These are phyloP conservation scores for Pisolithus orientalis DNA, from an alignment of 768 basidiomycete species.

Conservation along the genomic window DNA sequence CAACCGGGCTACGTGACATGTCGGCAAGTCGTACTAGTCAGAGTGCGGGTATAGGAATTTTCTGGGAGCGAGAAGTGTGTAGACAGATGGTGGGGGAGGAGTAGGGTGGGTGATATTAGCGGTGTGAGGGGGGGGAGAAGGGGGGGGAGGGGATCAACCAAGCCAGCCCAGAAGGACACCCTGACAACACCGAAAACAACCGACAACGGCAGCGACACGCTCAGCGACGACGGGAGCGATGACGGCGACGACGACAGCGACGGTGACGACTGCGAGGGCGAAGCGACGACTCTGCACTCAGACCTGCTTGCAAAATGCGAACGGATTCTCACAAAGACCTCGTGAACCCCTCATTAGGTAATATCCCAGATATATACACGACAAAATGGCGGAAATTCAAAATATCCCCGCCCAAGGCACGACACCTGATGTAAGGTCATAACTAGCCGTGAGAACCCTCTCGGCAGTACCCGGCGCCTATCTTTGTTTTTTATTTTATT, in stretches of 20 bases:
- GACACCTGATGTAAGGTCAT: neutral
- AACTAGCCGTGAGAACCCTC: neutral
- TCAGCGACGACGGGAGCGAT: constrained; percentile 9
- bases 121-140: constrained; percentile 16
- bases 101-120: constrained; percentile 23
- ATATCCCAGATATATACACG: neutral
- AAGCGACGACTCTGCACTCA: constrained; percentile 26
- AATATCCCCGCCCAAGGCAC: neutral
- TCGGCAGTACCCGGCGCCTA: neutral
- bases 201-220: constrained; percentile 19
- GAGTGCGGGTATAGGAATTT: constrained; percentile 16
- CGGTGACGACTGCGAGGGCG: constrained; percentile 22
- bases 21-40: constrained; percentile 8
- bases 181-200: constrained; percentile 15
- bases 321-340: constrained; percentile 32
- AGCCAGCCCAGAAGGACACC: neutral
- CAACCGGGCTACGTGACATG: constrained; percentile 34
- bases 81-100: constrained; percentile 17
- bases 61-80: constrained; percentile 12
- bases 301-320: constrained; percentile 28
- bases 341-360: constrained; percentile 17
- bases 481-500: too few species aligned
- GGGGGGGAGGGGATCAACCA: constrained; percentile 15
- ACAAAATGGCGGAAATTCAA: neutral
- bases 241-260: constrained; percentile 18